Base-by-base conservation (phyloP, 169 alveolate genomes). In the Cryptosporidium felis region DNA sequence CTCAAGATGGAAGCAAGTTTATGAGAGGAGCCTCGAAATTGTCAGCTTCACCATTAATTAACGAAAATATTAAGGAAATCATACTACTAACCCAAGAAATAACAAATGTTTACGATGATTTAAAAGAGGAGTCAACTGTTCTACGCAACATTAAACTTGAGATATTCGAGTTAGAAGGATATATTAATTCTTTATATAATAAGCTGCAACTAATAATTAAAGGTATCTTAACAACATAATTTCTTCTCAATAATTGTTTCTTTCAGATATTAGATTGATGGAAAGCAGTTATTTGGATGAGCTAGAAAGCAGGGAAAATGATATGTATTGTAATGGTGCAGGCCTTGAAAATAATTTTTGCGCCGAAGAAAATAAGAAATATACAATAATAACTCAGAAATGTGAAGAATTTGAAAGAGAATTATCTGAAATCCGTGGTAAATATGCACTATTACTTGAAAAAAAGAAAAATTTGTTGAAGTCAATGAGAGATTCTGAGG, bases 401-500 rank as follows among this genome's bases (percentile, higher is more conserved):
- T 74, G 85, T 16, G 85, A 74, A 59, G 85, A 74, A 49, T 38
- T 74, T 21, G 85, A 74, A 44, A 32, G n/a, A 21, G 85, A 74
- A 41, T 53, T 74, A 18, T 74, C 85, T 18, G 42, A 16, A 38
- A 38, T 74, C 23, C 85, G 56, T 49, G 41, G 26, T 74, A 49
- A 49, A 38, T 56, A 74, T 53, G 85, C 85, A 30, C 1, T 38
- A 53, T 53, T 74, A 38, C 65, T 74, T 23, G 85, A 74, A 30
- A 74, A 74, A 56, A 74, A 74, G 26, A 74, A 53, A 14, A 60
- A 74, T 32, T 42, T 74, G 2, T 30, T 74, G 26, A 74, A 74
- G 8, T 74, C 85, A 4, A 74, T 74, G 85, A 74, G 66, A 56
- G 66, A 74, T 56, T 74, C 85, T 9, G 85, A 74, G 14, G 74